Percentiles rank a stretch among this genome's conserved stretches.
Evolutionary conservation across 352 stramenopile species (phyloP).

Genomic region (Pythium diclinum): DNA sequence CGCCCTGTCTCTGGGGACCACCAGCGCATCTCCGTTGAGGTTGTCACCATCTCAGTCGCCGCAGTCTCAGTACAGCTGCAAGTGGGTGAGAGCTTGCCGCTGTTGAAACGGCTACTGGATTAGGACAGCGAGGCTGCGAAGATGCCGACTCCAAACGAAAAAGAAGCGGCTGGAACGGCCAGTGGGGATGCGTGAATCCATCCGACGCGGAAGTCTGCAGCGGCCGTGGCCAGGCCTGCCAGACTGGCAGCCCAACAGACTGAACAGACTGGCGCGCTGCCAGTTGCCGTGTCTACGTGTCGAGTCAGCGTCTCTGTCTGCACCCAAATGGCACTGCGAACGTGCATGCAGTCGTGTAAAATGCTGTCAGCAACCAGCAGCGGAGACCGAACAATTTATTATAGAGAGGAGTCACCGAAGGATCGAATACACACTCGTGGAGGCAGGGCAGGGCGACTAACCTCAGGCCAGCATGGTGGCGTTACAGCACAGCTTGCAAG

Average conservation of each 20-base stretch:
- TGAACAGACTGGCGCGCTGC: neutral
- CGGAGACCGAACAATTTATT: too few species aligned
- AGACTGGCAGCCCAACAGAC: neutral
- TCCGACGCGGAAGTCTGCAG: neutral
- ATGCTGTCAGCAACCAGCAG: too few species aligned
- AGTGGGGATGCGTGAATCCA: conserved; percentile 4
- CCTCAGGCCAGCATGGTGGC: too few species aligned
- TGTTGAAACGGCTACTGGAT: neutral
- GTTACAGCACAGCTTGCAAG: neutral
- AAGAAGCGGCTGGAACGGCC: conserved; percentile 4
- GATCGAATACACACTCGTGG: too few species aligned
- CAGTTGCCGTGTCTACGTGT: conserved; percentile 1
- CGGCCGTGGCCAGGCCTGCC: neutral
- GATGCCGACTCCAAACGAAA: conserved; percentile 1
- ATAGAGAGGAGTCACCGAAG: too few species aligned
- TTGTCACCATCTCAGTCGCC: neutral
- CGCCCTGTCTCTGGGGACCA: neutral
- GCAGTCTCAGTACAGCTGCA: neutral
- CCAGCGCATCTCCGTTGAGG: conserved; percentile 1
- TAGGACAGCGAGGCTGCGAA: neutral
- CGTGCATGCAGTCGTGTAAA: too few species aligned
- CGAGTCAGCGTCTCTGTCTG: neutral
- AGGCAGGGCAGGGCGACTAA: too few species aligned
- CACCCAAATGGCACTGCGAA: neutral
- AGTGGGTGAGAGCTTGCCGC: neutral